Evolutionary conservation across 2,329 filamentous ascomycete species (phyloP), one percentile per base, ranked within the genome.

Genomic region (Aquanectria penicillioides): DNA sequence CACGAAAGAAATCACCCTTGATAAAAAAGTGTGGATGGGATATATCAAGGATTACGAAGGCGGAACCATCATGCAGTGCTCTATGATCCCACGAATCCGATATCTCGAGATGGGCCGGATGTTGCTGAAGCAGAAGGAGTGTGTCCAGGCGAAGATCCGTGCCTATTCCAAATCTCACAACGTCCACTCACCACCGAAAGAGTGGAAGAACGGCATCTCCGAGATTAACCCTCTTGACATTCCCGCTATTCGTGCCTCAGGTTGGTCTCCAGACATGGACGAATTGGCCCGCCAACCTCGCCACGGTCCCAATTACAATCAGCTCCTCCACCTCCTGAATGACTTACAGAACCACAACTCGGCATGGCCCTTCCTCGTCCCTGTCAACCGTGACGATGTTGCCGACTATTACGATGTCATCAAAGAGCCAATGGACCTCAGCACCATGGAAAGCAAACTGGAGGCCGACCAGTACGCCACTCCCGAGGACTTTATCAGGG

Each of bases 31-130:
- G 4, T 99, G 95, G 95, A 98, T 98, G 95, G 95, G 95, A 3
- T 99, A 98, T 71, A 99, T 99, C 81, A 99, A 99, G 74, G 95
- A 99, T 74, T 99, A 99, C 75, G 95, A 99, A 77, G 95, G 95
- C 57, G 95, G 95, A 57, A 99, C 95, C 0, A 97, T 99, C 61
- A 99, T 99, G 95, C 95, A 99, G 79, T 99, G 95, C 73, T 93
- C 91, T 49, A 98, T 99, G 95, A 85, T 99, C 17, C 94, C 94
- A 7, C 91, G 91, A 62, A 93, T 98, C 52, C 91, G 95, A 46
- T 99, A 99, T 76, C 88, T 99, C 6, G 94, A 99, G 75, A 87
- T 89, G 71, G 91, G 93, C 3, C 90, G 94, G 62, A 97, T 99
- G 93, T 84, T 99, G 2, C 85, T 97, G 43, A 98, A 99, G 80